Base-by-base conservation (phyloP, 148 eudicot genomes). In the Silene latifolia region DNA sequence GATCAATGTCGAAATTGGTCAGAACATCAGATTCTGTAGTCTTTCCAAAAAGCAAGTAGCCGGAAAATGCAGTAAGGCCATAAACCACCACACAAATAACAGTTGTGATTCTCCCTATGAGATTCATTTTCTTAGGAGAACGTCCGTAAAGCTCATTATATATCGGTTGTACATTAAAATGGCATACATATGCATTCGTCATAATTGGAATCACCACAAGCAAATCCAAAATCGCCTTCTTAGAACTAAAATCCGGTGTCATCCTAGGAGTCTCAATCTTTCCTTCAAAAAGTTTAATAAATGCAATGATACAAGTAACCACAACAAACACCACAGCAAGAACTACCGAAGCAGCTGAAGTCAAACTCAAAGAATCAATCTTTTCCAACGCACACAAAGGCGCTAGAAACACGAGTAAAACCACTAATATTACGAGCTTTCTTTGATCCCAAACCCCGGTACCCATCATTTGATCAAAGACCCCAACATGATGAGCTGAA, bases 151-250 rank as follows among this genome's bases (percentile, higher is more conserved):
- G 92, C 86, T 95, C 99, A 35, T 95, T 95, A 79, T 95, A 92
- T 61, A 95, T 92, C 23, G 99, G 97, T 53, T 89, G 97, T 76
- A 95, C 87, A 88, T 95, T 95, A 58, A 95, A 95, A 72, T 95
- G 99, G 29, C 97, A 95, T 1, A 92, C 94, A 77, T 90, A 95
- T 8, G 99, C 99, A 78, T 95, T 95, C 1, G 89, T 83, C 99
- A 92, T 95, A 21, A 95, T 90, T 0, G 97, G 99, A 72, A 95
- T 89, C 85, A 95, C 96, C 72, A 92, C 99, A 63, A 95, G 97
- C 84, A 95, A 75, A 86, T 95, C 97, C 77, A 92, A 68, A 35
- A 95, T 86, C 13, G 96, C 92, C 73, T 80, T 74, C 79, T 86
- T 87, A 9, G 99, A 95, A 71, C 94, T 86, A 69, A 95, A 81